phyloP scores from a whole-genome alignment of 305 asterid genomes.

The Coffea humblotiana region DNA sequence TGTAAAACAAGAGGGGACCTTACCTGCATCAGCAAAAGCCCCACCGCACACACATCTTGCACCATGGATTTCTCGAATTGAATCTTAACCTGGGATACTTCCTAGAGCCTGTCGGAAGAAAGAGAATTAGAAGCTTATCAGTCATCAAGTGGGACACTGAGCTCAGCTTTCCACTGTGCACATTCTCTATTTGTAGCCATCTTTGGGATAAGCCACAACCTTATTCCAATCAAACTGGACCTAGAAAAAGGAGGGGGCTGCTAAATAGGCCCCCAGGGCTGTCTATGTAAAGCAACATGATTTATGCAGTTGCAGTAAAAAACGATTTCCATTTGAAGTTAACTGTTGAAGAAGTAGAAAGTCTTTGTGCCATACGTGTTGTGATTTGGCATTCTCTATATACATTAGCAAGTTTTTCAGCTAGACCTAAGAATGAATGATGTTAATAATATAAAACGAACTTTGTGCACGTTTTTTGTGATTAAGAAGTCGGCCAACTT shows the following conservation, averaged over 20 bases:
- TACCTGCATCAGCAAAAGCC: not conserved
- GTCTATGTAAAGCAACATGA: not conserved
- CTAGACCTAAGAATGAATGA: not conserved
- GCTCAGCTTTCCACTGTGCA: not conserved
- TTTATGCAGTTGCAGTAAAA: not conserved
- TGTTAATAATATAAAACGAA: conserved; percentile 2
- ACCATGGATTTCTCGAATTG: not conserved
- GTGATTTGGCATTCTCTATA: not conserved
- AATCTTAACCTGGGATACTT: not conserved
- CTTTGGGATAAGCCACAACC: conserved; percentile 12
- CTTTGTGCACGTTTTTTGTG: conserved; percentile 13
- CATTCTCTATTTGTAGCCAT: not conserved
- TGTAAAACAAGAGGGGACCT: conserved; percentile 10
- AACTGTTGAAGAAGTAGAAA: not conserved
- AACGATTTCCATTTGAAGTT: not conserved
- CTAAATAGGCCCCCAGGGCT: not conserved
- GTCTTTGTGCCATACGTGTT: not conserved
- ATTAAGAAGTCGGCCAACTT: not conserved
- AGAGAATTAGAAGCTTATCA: not conserved
- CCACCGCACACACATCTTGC: not conserved
- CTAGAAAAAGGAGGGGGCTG: not conserved
- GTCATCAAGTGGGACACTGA: not conserved
- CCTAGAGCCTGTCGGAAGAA: conserved; percentile 1
- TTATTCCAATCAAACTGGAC: not conserved
- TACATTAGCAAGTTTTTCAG: not conserved